phyloP scores from a whole-genome alignment of 2,329 filamentous ascomycete genomes.

The Acephala macrosclerotiorum region DNA sequence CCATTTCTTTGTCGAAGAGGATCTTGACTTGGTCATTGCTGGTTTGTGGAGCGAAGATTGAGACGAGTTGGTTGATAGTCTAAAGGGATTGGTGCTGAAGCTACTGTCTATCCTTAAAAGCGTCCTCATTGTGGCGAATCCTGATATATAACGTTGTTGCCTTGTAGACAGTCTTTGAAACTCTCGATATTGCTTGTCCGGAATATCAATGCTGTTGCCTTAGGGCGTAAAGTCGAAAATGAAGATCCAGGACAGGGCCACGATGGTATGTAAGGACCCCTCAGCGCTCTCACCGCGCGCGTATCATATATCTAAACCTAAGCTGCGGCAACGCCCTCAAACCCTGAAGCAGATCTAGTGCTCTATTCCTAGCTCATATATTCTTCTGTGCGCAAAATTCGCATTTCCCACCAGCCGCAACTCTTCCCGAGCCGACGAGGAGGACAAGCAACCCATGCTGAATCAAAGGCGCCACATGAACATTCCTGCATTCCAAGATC shows the following conservation, averaged over 20 bases:
- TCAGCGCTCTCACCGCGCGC: neutral
- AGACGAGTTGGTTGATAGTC: neutral
- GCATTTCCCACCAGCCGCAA: constrained; percentile 1
- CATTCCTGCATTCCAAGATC: neutral
- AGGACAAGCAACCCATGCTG: neutral
- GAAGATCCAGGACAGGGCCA: neutral
- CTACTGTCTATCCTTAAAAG: neutral
- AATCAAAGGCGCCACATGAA: constrained; percentile 6
- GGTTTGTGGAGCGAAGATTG: constrained; percentile 3
- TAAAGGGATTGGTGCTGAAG: neutral
- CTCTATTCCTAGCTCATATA: neutral
- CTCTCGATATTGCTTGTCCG: neutral
- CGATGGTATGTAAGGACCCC: neutral
- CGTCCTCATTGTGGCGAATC: constrained; percentile 1
- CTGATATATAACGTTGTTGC: neutral
- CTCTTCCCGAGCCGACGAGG: neutral
- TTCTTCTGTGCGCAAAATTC: neutral
- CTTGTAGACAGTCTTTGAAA: neutral
- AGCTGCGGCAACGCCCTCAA: constrained; percentile 8
- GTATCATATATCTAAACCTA: constrained; percentile 9
- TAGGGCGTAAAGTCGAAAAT: neutral
- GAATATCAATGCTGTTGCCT: constrained; percentile 9
- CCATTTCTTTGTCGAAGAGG: neutral
- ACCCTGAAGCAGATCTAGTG: constrained; percentile 2
- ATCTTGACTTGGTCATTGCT: neutral